A percentile compares a stretch with the other conserved stretches of the same genome.
These are phyloP conservation scores for Juncus effusus DNA, from an alignment of 176 grass and related monocot genomes.

Conservation along the genomic window DNA sequence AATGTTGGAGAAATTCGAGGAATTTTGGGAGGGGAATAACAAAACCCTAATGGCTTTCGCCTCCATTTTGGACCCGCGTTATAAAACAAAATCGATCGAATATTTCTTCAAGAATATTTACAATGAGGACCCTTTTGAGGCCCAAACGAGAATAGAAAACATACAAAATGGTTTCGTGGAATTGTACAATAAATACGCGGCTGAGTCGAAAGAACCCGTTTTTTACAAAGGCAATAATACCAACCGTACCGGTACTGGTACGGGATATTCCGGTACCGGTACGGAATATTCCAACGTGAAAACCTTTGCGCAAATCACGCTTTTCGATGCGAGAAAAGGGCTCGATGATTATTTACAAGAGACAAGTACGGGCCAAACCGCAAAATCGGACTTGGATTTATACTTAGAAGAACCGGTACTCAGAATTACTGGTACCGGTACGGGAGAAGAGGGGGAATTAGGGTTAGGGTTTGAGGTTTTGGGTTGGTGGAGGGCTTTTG, in stretches of 20 bases:
- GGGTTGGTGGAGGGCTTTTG: conserved; percentile 92
- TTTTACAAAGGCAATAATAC: conserved; percentile 55
- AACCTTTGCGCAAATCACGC: conserved; percentile 69
- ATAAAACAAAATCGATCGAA: conserved; percentile 97
- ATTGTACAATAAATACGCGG: conserved; percentile 81
- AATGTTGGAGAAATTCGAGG: conserved; percentile 91
- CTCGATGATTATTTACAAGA: conserved; percentile 98
- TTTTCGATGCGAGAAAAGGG: conserved; percentile 87
- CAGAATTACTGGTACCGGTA: conserved; percentile 39
- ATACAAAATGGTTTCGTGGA: conserved; percentile 69
- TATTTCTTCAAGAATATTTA: conserved; percentile 89
- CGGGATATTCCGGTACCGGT: conserved; percentile 40
- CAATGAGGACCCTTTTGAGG: conserved; percentile 56
- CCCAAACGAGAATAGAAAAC: conserved; percentile 66
- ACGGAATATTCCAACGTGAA: conserved; percentile 33
- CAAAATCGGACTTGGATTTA: conserved; percentile 91
- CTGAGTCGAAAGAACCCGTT: conserved; percentile 54
- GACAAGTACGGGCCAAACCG: conserved; percentile 74
- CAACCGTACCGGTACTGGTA: conserved; percentile 35
- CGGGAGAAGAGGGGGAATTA: background rate
- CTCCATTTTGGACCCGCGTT: conserved; percentile 94
- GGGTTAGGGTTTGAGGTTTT: conserved; percentile 66
- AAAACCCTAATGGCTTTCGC: conserved; percentile 88
- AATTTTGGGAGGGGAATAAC: conserved; percentile 61
- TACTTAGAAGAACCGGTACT: conserved; percentile 92